Evolutionary conservation across 129 eudicot species (phyloP), one percentile per base, ranked within the genome.

Genomic region (Lactuca saligna): DNA sequence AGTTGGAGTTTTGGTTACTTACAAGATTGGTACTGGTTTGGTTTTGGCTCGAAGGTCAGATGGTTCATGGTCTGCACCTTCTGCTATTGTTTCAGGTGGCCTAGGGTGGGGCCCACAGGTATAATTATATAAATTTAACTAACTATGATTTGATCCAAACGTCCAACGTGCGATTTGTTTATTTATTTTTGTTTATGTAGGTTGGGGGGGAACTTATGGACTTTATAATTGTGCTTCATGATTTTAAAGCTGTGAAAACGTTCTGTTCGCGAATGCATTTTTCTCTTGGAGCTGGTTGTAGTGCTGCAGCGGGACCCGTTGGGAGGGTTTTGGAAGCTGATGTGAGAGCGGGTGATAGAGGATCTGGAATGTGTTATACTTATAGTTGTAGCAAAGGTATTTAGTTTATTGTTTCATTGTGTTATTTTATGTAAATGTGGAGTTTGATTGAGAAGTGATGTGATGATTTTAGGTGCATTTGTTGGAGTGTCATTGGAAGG

Each of bases 91-190:
- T 54, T 94, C 99, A 54, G 88, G 74, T 57, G 99, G 99, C 69
- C 69, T 94, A 73, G 99, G 99, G 49, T 94, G 99, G 99, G 99
- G 99, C 54, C 89, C 96, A 54, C 99, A 94, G 99, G 99, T 94
- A 83, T 71, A 69, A 67, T 44, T 53, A 35, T 25, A 25, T 25
- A 25, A 25, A 25, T 25, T 0, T 25, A 25, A 25, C 29, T 25
- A 25, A 25, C 29, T 25, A 25, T 25, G 29, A 25, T 25, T 25
- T 25, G 29, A 25, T 25, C 1, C 29, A 25, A 1, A 25, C 2
- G 1, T 58, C 3, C 5, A 57, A 57, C 17, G 11, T 77, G 51
- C 53, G 73, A n/a, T 50, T 33, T 51, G 9, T 15, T 29, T 39
- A 39, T 39, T 17, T 67, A 0, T 8, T 75, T 54, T 56, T 48